A percentile compares a stretch with the other conserved stretches of the same genome.
phyloP scores from a whole-genome alignment of 176 grass and related monocot species.

The Aegilops tauschii region DNA sequence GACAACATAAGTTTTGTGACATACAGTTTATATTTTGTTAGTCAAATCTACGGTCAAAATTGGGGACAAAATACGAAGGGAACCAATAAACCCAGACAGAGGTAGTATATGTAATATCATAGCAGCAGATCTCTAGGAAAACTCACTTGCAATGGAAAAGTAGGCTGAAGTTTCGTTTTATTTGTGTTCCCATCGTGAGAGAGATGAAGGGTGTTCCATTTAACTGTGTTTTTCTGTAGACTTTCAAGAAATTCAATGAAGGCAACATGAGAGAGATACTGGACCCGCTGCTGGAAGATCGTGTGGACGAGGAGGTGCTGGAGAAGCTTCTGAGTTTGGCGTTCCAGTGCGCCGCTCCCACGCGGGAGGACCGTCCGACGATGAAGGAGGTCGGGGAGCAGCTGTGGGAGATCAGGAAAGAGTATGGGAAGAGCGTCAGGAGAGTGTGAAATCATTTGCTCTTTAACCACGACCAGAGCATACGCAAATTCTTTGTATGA shows the following conservation, averaged over 20 bases:
- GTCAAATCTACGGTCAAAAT: too few relatives aligned
- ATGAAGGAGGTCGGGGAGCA: conserved; percentile 94
- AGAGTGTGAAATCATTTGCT: conserved; percentile 26
- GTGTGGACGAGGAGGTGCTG: conserved; percentile 58
- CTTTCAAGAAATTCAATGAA: conserved; percentile 91
- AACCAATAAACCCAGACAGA: too few relatives aligned
- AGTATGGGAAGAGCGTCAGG: conserved; percentile 45
- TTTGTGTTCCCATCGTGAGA: neutral
- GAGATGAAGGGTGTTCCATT: neutral
- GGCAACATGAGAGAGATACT: conserved; percentile 73
- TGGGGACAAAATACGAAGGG: too few relatives aligned
- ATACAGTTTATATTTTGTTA: too few relatives aligned
- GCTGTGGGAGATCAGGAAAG: conserved; percentile 95
- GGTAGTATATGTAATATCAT: neutral
- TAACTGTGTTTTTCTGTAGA: conserved; percentile 31
- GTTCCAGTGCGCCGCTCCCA: conserved; percentile 80
- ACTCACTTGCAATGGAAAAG: neutral
- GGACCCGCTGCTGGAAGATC: conserved; percentile 76
- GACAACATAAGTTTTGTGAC: too few relatives aligned
- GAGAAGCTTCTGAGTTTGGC: conserved; percentile 66
- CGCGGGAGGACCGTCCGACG: conserved; percentile 66
- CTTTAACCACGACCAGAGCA: neutral
- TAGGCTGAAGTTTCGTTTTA: neutral
- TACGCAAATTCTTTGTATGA: neutral
- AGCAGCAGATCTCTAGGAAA: neutral